phyloP scores from a whole-genome alignment of 805 yeast species.

The Wickerhamiella allomyrinae region DNA sequence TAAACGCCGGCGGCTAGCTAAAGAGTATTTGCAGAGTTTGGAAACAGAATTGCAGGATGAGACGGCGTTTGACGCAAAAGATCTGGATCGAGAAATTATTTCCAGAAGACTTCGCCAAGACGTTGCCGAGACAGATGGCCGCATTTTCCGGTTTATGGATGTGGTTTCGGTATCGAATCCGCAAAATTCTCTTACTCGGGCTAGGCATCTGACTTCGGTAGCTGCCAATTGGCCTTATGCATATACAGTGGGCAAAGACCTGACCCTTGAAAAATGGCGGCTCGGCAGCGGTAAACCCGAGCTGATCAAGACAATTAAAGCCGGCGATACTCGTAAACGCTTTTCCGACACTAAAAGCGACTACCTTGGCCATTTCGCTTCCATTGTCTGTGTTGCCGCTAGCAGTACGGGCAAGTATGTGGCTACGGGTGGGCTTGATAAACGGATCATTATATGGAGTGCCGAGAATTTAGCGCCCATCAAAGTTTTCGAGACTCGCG shows the following conservation, averaged over 20 bases:
- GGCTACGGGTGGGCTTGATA: constrained; percentile 83
- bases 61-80: constrained; percentile 70
- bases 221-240: constrained; percentile 47
- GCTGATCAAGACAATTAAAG: constrained; percentile 40
- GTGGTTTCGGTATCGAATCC: constrained; percentile 4
- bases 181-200: constrained; percentile 18
- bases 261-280: constrained; percentile 68
- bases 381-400: constrained; percentile 64
- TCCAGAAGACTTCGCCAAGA: constrained; percentile 70
- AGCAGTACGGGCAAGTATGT: constrained; percentile 78
- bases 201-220: constrained; percentile 23
- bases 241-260: constrained; percentile 72
- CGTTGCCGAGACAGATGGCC: constrained; percentile 81
- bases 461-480: constrained; percentile 61
- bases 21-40: constrained; percentile 74
- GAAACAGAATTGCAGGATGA: constrained; percentile 34
- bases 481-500: constrained; percentile 62
- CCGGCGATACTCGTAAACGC: constrained; percentile 15
- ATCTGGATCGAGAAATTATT: constrained; percentile 75
- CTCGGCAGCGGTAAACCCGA: constrained; percentile 43
- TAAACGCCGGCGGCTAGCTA: constrained; percentile 84
- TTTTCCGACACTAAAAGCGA: constrained; percentile 22
- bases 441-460: constrained; percentile 73
- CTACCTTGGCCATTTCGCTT: constrained; percentile 61
- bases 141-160: constrained; percentile 34